phyloP scores from a whole-genome alignment of 441 rosid species.

The Raphanus hybrid region DNA sequence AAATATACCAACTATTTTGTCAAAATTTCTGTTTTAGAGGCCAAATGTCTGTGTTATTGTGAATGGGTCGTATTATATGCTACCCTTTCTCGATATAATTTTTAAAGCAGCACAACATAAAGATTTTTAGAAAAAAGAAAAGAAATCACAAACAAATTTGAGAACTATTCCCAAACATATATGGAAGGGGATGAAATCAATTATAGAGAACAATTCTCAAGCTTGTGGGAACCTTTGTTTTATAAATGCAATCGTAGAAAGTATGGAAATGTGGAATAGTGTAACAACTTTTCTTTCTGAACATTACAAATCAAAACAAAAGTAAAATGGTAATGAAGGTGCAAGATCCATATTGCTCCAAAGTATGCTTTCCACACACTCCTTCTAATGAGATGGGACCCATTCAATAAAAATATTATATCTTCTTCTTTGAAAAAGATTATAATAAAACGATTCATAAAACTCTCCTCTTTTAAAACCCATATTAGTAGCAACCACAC shows the following conservation, averaged over 20 bases:
- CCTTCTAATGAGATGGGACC: constrained; percentile 34
- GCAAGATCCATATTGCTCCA: constrained; percentile 35
- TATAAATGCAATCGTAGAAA: neutral
- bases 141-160: neutral
- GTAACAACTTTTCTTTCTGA: neutral
- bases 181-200: constrained; percentile 4
- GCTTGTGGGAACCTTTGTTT: neutral
- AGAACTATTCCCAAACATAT: neutral
- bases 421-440: neutral
- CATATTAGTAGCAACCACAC: constrained; percentile 21
- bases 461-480: constrained; percentile 29
- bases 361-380: constrained; percentile 45
- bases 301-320: constrained; percentile 21
- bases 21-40: neutral
- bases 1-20: neutral
- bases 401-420: constrained; percentile 15
- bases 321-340: constrained; percentile 37
- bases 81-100: neutral
- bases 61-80: neutral
- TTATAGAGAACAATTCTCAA: neutral
- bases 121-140: neutral
- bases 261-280: neutral
- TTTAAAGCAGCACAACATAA: neutral
- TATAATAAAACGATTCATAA: constrained; percentile 7
- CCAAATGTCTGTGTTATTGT: neutral